Percentiles rank a stretch among this genome's conserved stretches.
Evolutionary conservation across 768 basidiomycete species (phyloP).

Genomic region (Calvatia gigantea): DNA sequence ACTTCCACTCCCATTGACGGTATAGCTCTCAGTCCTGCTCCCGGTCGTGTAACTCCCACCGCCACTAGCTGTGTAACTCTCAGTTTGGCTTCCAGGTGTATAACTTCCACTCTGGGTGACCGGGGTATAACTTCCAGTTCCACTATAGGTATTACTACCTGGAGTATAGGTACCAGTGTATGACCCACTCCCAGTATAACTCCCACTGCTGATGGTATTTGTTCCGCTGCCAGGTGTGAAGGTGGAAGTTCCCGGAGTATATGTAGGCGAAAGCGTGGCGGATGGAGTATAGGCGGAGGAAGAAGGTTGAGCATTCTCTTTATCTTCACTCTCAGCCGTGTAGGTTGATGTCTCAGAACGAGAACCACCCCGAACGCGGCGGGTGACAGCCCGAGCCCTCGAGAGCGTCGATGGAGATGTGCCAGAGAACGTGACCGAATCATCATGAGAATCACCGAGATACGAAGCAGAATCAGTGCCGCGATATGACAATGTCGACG

Average conservation of each 20-base stretch:
- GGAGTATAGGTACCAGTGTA: constrained; percentile 24
- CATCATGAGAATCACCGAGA: constrained; percentile 53
- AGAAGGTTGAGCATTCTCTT: constrained; percentile 42
- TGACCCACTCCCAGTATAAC: constrained; percentile 25
- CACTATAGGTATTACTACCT: constrained; percentile 19
- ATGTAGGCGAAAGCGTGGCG: not conserved
- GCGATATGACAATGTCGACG: constrained; percentile 51
- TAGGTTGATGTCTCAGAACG: constrained; percentile 40
- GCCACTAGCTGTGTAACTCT: constrained; percentile 26
- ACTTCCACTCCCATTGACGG: constrained; percentile 17
- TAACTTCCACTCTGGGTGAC: constrained; percentile 16
- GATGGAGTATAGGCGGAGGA: constrained; percentile 2
- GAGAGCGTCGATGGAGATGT: constrained; percentile 54
- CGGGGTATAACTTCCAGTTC: constrained; percentile 24
- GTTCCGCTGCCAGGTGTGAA: constrained; percentile 19
- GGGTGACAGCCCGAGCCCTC: constrained; percentile 54
- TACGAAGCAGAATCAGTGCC: constrained; percentile 53
- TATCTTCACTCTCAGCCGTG: constrained; percentile 49
- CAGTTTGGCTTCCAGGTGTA: constrained; percentile 16
- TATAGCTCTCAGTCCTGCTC: constrained; percentile 25
- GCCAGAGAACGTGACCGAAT: constrained; percentile 32
- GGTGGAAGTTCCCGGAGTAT: constrained; percentile 5
- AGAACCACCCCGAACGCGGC: constrained; percentile 41
- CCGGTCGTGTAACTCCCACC: constrained; percentile 9
- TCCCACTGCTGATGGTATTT: constrained; percentile 21